Evolutionary conservation across 331 rosid genomes (phyloP).

Genomic region (Rosa hybrid): DNA sequence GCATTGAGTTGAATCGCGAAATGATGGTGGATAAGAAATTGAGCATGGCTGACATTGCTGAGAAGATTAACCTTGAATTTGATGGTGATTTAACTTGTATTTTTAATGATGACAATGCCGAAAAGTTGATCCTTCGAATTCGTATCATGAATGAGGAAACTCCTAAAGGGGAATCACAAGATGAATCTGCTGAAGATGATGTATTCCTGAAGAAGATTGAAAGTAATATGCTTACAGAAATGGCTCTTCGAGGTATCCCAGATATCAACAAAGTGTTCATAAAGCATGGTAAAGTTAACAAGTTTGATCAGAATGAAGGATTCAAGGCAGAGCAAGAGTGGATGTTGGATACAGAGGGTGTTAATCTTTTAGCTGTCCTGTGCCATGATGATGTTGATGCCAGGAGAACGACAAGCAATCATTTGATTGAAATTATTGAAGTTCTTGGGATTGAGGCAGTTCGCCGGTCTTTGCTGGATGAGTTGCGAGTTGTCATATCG

Average conservation of each 20-base stretch:
- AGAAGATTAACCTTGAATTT: constrained; percentile 91
- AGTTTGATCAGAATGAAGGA: constrained; percentile 79
- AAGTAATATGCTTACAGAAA: constrained; percentile 96
- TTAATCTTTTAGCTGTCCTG: constrained; percentile 90
- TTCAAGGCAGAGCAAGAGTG: constrained; percentile 93
- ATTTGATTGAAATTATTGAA: constrained; percentile 94
- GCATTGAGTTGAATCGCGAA: constrained; percentile 94
- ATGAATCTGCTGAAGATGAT: constrained; percentile 98
- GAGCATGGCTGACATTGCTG: constrained; percentile 99
- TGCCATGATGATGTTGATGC: constrained; percentile 97
- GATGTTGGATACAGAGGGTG: constrained; percentile 99
- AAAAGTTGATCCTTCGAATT: constrained; percentile 88
- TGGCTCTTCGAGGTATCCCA: constrained; percentile 95
- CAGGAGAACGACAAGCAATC: constrained; percentile 88
- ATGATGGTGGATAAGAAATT: constrained; percentile 99
- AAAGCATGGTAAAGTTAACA: constrained; percentile 74
- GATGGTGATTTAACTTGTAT: constrained; percentile 95
- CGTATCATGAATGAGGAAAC: constrained; percentile 98
- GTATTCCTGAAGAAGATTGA: constrained; percentile 94
- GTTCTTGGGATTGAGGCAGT: constrained; percentile 99
- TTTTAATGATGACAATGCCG: constrained; percentile 97
- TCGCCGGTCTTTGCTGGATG: constrained; percentile 82
- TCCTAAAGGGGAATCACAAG: constrained; percentile 82
- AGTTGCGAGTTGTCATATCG: constrained; percentile 91
- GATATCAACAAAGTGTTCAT: constrained; percentile 94